Base-by-base conservation (phyloP, 2,329 filamentous ascomycete genomes). In the Chrysoporthe austroafricana region DNA sequence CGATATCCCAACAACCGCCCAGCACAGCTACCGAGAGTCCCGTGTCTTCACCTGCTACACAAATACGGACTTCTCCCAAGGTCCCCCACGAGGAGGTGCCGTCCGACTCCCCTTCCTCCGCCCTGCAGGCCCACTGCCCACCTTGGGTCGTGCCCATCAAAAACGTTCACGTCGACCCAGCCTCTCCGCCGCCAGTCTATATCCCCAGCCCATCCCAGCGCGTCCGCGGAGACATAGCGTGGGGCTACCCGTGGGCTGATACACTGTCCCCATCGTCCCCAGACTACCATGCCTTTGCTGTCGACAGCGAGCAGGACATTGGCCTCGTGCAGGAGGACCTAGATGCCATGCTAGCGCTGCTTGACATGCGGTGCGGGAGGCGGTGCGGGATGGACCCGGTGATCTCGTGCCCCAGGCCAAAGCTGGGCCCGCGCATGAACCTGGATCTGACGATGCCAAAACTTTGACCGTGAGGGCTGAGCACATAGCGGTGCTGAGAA, bases 181-280 rank as follows among this genome's bases (percentile, higher is more conserved):
- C 4, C 13, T 61, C 59, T 13, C 59, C 59, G 7, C 42, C 43
- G 9, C 59, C 59, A 46, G 26, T 61, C 13, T 46, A 61, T 42
- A 26, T 61, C n/a, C 39, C 42, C 4, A 61, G 59, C 16, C 59
- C 59, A 5, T 26, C 59, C 11, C 43, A 48, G 14, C 59, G 59
- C n/a, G 43, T 44, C 14, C 21, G 26, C 14, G 39, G 26, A 2
- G 59, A 61, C 42, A 61, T 61, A 8, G 43, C 21, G 11, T 64
- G 62, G 52, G 62, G 52, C 39, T 57, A 16, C 26, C 43, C 26
- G 21, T 46, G 54, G 21, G 13, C n/a, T 18, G 52, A 57, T 16
- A 26, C 14, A 34, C 26, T 39, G 2, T 56, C 42, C 14, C 21
- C 14, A 44, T 36, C 26, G 11, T 58, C 14, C 21, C 14, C 26